phyloP scores from a whole-genome alignment of 1,284 basidiomycete species.

The Mrakiaceae sp. region DNA sequence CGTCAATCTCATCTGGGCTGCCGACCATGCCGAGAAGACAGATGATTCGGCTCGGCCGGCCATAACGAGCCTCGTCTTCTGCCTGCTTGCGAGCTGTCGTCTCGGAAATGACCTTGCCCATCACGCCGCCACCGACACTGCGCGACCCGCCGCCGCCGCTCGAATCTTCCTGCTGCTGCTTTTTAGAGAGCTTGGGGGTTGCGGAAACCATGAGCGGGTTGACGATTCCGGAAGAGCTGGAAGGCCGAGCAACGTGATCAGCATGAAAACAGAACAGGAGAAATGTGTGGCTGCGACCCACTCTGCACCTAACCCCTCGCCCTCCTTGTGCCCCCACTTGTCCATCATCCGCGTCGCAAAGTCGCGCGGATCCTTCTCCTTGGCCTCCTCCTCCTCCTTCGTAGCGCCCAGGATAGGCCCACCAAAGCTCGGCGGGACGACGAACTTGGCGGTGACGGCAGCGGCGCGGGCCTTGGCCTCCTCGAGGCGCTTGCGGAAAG shows the following conservation, averaged over 20 bases:
- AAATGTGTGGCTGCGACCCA: neutral
- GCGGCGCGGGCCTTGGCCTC: neutral
- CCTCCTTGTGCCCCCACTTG: constrained; percentile 89
- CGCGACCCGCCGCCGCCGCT: constrained; percentile 27
- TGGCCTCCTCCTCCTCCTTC: neutral
- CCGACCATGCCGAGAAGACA: constrained; percentile 80
- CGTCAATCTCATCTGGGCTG: constrained; percentile 66
- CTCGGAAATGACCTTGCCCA: constrained; percentile 76
- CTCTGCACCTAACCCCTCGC: constrained; percentile 65
- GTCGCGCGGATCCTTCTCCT: constrained; percentile 11
- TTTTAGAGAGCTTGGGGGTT: constrained; percentile 36
- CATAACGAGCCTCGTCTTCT: constrained; percentile 65
- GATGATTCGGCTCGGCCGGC: constrained; percentile 77
- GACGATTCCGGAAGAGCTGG: constrained; percentile 68
- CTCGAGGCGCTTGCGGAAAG: constrained; percentile 8
- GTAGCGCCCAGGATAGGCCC: neutral
- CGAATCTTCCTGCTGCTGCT: constrained; percentile 28
- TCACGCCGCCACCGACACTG: constrained; percentile 34
- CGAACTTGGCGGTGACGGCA: constrained; percentile 11
- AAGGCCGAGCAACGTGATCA: neutral
- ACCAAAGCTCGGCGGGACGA: constrained; percentile 7
- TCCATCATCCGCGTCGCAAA: constrained; percentile 16
- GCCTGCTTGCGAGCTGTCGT: constrained; percentile 45
- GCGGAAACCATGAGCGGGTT: constrained; percentile 66
- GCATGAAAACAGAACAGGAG: neutral